Evolutionary conservation across 202 grass and related monocot species (phyloP), one percentile per base, ranked within the genome.

Genomic region (Cymbopogon flexuosus): DNA sequence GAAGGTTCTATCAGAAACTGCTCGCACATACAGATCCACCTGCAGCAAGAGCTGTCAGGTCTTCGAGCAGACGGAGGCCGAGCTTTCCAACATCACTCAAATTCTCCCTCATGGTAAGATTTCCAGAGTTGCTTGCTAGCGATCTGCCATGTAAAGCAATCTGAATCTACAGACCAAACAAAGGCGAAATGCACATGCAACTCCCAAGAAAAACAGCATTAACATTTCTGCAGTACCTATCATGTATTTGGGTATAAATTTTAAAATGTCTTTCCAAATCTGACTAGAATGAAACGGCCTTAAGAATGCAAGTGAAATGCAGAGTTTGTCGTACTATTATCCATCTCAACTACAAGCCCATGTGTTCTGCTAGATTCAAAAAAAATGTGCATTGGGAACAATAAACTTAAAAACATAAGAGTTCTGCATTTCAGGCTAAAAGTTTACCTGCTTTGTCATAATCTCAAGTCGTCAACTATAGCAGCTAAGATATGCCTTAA

Each of bases 21-120:
- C 84, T 91, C 64, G 72, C 92, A 98, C 95, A 93, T 98, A 98
- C 95, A 91, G 95, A 94, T 94, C 95, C 95, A 98, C 95, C 92
- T 93, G 92, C 92, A 86, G 95, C 95, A 83, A 98, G 92, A 89
- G 92, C 92, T 93, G 95, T 98, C 88, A 98, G 84, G 88, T 98
- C 95, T 92, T 94, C 92, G 9, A 98, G 95, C 40, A 98, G 84
- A 73, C 90, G 91, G 65, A 98, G 92, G 72, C 95, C 95, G 34
- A 98, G 90, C 77, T 93, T 98, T 85, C 92, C 95, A 75, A 87
- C 64, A 37, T 93, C 91, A 65, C 78, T 98, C 52, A 94, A 84
- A 87, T 72, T 76, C 69, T 91, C 84, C 73, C 88, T 87, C 73
- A 86, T 58, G 16, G 72, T 51, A 75, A 80, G 72, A 68, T 87